A percentile compares a stretch with the other conserved stretches of the same genome.
Conservation (phyloP, 1,139 yeast species). For the Schwanniomyces etchellsii region DNA sequence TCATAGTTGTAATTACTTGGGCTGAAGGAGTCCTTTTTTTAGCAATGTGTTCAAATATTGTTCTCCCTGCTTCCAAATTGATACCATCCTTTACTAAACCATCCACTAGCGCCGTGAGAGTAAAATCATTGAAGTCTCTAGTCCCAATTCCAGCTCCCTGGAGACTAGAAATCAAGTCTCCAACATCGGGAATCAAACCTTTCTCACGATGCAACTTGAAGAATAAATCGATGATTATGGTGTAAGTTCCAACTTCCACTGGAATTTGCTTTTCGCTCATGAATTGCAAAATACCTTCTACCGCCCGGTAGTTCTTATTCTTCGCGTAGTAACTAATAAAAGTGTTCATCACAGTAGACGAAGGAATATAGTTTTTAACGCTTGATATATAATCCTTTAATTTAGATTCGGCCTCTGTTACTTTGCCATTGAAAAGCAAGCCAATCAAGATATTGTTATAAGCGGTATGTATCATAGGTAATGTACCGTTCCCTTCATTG, state of each 20-base stretch:
- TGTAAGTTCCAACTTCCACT: slow-evolving; percentile 63
- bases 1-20: slow-evolving; percentile 49
- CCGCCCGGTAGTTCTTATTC: slow-evolving; percentile 28
- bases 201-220: slow-evolving; percentile 42
- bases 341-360: slow-evolving; percentile 30
- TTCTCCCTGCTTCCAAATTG: slow-evolving; percentile 49
- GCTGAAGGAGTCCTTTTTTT: slow-evolving; percentile 26
- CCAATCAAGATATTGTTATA: slow-evolving; percentile 36
- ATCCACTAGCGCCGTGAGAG: slow-evolving; percentile 51
- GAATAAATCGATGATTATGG: slow-evolving; percentile 54
- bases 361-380: slow-evolving; percentile 26
- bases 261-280: slow-evolving; percentile 36
- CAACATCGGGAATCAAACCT: slow-evolving; percentile 41
- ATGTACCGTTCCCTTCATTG: slow-evolving; percentile 11
- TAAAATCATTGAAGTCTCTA: slow-evolving; percentile 36
- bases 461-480: slow-evolving; percentile 24
- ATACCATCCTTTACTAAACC: slow-evolving; percentile 47
- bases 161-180: slow-evolving; percentile 40
- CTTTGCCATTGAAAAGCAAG: slow-evolving; percentile 21
- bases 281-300: slow-evolving; percentile 32
- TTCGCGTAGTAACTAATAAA: slow-evolving; percentile 30
- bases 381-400: slow-evolving; percentile 22
- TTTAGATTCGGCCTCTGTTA: slow-evolving; percentile 30
- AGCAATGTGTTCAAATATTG: slow-evolving; percentile 37
- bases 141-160: slow-evolving; percentile 28